Percentiles rank a stretch among this genome's conserved stretches.
Conservation (phyloP, 2,329 filamentous ascomycete genomes). For the Colletotrichum sp. region DNA sequence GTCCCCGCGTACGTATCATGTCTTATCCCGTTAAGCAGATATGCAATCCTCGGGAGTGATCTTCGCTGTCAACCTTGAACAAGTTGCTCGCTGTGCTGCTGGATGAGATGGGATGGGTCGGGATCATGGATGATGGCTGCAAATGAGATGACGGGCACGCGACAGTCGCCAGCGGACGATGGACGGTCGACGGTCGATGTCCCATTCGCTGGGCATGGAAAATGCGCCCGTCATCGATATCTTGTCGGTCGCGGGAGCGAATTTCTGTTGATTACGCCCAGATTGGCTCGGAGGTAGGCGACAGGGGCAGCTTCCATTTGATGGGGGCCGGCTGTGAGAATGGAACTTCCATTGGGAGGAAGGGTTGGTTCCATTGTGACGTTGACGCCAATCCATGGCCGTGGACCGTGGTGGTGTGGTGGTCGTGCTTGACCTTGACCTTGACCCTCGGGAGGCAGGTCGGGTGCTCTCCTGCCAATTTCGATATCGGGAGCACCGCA, state of each 20-base stretch:
- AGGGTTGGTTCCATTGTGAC: not conserved
- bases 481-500: not conserved
- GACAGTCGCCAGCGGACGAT: not conserved
- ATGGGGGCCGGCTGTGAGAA: not conserved
- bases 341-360: not conserved
- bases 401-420: not conserved
- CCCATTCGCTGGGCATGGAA: not conserved
- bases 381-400: not conserved
- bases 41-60: not conserved
- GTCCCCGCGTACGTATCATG: not conserved
- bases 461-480: not conserved
- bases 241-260: not conserved
- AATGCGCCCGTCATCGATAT: conserved; percentile 9
- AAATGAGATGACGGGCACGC: not conserved
- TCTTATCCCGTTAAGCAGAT: not conserved
- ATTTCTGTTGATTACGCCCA: not conserved
- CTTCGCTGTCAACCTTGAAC: not conserved
- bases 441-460: not conserved
- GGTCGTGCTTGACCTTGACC: not conserved
- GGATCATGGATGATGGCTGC: not conserved
- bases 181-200: not conserved
- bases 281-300: not conserved
- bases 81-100: not conserved
- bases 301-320: not conserved
- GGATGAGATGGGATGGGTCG: not conserved